phyloP scores from a whole-genome alignment of 768 basidiomycete species.

The Mrakia gelida region DNA sequence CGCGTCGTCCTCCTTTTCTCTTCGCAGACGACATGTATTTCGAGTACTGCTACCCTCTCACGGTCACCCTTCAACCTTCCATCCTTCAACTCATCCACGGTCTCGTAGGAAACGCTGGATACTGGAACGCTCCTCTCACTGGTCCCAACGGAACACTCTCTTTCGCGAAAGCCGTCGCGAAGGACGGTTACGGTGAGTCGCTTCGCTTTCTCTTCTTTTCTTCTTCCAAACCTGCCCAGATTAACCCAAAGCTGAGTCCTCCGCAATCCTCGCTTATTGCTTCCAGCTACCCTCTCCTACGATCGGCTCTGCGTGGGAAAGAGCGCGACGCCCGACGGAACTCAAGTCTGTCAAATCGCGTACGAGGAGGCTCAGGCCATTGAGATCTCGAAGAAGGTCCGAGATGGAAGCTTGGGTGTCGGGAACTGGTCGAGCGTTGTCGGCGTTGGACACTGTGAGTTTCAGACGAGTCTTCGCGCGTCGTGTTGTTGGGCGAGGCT shows the following conservation, averaged over 20 bases:
- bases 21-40: not conserved
- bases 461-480: no score
- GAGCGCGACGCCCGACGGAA: not conserved
- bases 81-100: not conserved
- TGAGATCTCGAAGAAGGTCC: not conserved
- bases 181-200: not conserved
- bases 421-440: not conserved
- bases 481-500: no score
- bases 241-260: no score
- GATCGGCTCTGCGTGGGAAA: not conserved
- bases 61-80: not conserved
- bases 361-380: not conserved
- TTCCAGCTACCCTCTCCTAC: not conserved
- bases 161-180: not conserved
- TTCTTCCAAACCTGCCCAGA: no score
- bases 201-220: not conserved
- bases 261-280: no score
- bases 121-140: not conserved
- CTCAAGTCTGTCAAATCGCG: not conserved
- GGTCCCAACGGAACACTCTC: not conserved
- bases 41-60: slow-evolving; percentile 5
- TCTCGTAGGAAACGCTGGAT: not conserved
- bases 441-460: not conserved
- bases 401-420: not conserved
- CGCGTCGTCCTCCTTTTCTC: not conserved